Evolutionary conservation across 2,329 filamentous ascomycete species (phyloP), one percentile per base, ranked within the genome.

Genomic region (Alternaria burnsii): DNA sequence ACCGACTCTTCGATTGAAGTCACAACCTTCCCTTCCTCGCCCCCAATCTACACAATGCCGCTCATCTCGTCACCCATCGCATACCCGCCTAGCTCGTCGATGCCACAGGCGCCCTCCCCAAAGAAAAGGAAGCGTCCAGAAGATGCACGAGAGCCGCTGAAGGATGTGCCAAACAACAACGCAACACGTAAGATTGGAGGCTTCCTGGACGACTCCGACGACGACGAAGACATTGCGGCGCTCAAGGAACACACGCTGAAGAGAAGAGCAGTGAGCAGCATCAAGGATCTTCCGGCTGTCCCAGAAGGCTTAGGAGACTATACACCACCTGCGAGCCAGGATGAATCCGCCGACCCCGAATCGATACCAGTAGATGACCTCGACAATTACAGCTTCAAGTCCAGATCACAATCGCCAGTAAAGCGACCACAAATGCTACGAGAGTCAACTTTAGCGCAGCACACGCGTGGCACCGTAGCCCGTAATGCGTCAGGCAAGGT

Each of bases 61-160:
- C 82, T 84, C 38, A 82, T 85, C 40, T 89, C 88, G 7, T 89
- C 88, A 14, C 86, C 88, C 3, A 77, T 88, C 20, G 72, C 81
- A 26, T 87, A 87, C 60, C 86, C 87, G 3, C 76, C 81, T 7
- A 87, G 82, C 70, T 86, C 86, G 2, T 77, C 78, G 4, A 59
- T 71, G 28, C 75, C 76, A 14, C 64, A 68, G n/a, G 52, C 58
- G 51, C 58, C 77, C 61, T 76, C 80, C 50, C 73, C 77, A 9
- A 76, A 75, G 64, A 80, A 80, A 63, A 71, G 77, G 48, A 80
- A 79, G 65, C 74, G 73, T 34, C 59, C 71, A 8, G 71, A 73
- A 12, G 67, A 66, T 14, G 58, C 41, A 16, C 64, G 74, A 22
- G 76, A 70, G 44, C 77, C 76, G 9, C 57, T 79, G 18, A 74